These are phyloP conservation scores for Flaveria ramosissima DNA, from an alignment of 129 eudicot genomes.

Conservation along the genomic window DNA sequence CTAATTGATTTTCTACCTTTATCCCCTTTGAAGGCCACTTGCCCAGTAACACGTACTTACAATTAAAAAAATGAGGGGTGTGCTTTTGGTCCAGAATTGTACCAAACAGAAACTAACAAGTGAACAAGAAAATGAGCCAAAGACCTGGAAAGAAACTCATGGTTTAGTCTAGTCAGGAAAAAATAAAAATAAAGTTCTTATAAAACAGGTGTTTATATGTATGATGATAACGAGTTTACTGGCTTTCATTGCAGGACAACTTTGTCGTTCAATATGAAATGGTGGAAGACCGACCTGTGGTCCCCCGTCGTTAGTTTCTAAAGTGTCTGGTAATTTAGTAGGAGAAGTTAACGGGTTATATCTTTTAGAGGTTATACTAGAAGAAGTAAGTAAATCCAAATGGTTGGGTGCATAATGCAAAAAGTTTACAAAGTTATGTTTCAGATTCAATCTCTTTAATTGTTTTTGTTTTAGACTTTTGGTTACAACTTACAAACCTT, in stretches of 20 bases:
- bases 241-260: constrained; percentile 64
- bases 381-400: constrained; percentile 25
- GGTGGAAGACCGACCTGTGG: constrained; percentile 76
- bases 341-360: constrained; percentile 25
- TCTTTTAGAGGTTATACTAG: constrained; percentile 30
- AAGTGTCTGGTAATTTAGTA: constrained; percentile 2
- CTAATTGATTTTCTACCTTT: too few relatives aligned
- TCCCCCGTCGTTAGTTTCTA: constrained; percentile 48
- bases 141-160: background rate
- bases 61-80: background rate
- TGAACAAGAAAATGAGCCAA: background rate
- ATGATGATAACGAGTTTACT: constrained; percentile 20
- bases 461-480: constrained; percentile 27
- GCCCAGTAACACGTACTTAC: too few relatives aligned
- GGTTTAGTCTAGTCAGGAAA: background rate
- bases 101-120: background rate
- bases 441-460: constrained; percentile 16
- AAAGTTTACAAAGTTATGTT: constrained; percentile 23
- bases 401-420: constrained; percentile 34
- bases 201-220: background rate
- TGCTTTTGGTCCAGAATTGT: constrained; percentile 4
- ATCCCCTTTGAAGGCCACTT: too few relatives aligned
- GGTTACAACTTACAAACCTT: background rate
- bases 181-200: background rate
- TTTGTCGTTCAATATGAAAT: constrained; percentile 74